Evolutionary conservation across 2,329 filamentous ascomycete genomes (phyloP), one percentile per base, ranked within the genome.

Genomic region (Exophiala bonariae): DNA sequence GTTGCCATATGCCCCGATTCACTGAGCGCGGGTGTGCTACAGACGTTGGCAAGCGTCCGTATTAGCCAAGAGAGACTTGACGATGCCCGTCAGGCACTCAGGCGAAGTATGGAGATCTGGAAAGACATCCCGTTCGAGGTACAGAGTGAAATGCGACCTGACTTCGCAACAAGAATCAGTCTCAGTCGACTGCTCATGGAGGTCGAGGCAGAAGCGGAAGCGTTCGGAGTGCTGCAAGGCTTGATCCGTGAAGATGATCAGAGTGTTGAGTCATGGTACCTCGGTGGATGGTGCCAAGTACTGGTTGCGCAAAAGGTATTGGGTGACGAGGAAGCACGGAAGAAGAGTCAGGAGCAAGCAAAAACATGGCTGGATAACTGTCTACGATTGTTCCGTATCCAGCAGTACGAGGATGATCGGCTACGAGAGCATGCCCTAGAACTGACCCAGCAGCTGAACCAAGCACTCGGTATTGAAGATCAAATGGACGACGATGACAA

Each of bases 251-350:
- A 99, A 65, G 92, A 99, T 58, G 95, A 99, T 64, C 80, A 87
- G 63, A 96, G 92, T 66, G 87, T 99, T 16, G 93, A 99, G 70
- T 87, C 89, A 14, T 96, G 91, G 90, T 99, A 99, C 70, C 77
- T 99, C 4, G 93, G 93, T 34, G 95, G 93, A 3, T 97, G 92
- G 88, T 91, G 89, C 59, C 77, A 95, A 57, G 89, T 89, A 64
- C 79, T 96, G 49, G 74, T 87, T 53, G 69, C 67, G 28, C 63
- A 69, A 59, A 70, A 75, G 63, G 63, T 67, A 54, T 62, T 75
- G 32, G 68, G 66, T 42, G 69, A 64, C 51, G 50, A 66, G 54
- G 53, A 60, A 35, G 61, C 63, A 40, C 60, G 57, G 31, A 46
- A 62, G 58, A 61, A 72, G 61, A 47, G 60, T 28, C 58, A 64